A percentile compares a stretch with the other conserved stretches of the same genome.
Conservation (phyloP, 208 protist genomes). For the Tritrichomonas foetus region DNA sequence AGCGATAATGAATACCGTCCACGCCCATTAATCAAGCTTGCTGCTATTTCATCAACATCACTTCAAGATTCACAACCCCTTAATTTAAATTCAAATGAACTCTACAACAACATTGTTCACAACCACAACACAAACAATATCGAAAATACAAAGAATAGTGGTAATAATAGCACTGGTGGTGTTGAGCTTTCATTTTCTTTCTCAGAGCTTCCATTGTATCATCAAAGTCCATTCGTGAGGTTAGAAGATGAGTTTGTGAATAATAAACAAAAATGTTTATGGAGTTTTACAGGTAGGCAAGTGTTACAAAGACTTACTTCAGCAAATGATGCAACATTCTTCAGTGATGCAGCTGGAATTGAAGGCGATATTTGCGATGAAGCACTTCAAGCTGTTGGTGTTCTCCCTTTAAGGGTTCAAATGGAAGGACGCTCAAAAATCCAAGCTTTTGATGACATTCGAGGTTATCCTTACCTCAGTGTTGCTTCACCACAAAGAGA, state of each 20-base stretch:
- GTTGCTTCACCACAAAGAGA: background rate
- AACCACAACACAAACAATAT: too few relatives aligned
- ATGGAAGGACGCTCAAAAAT: background rate
- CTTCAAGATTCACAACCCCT: too few relatives aligned
- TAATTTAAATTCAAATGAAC: too few relatives aligned
- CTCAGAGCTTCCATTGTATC: background rate
- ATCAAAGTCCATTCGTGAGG: background rate
- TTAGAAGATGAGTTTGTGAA: background rate
- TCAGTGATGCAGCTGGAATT: background rate
- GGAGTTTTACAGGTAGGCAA: background rate
- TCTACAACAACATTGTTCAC: too few relatives aligned
- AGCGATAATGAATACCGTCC: background rate
- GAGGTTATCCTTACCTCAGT: background rate
- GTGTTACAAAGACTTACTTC: background rate
- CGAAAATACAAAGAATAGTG: too few relatives aligned
- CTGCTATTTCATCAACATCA: too few relatives aligned
- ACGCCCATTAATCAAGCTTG: background rate
- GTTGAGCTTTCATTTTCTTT: background rate
- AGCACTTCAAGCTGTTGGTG: background rate
- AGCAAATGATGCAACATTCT: background rate
- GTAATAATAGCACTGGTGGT: background rate
- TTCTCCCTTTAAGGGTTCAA: background rate
- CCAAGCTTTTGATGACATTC: background rate
- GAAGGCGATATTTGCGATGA: background rate
- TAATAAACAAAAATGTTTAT: background rate